phyloP scores from a whole-genome alignment of 2,329 filamentous ascomycete genomes.

The Trichoderma lentiforme region DNA sequence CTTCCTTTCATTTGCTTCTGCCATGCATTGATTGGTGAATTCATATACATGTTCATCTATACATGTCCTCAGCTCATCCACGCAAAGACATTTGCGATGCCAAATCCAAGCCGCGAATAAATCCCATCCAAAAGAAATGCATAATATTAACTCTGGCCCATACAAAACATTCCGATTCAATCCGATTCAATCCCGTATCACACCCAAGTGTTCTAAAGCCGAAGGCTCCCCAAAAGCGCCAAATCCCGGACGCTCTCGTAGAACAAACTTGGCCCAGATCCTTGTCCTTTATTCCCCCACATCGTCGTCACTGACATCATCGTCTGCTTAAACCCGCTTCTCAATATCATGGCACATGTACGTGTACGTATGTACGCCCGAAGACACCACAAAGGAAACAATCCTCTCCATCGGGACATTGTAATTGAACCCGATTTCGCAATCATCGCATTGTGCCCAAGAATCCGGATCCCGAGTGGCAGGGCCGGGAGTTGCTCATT shows the following conservation, averaged over 20 bases:
- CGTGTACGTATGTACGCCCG: not conserved
- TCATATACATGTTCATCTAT: not conserved
- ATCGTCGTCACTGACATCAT: constrained; percentile 1
- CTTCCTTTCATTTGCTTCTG: not conserved
- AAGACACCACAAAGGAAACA: not conserved
- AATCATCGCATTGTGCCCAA: constrained; percentile 17
- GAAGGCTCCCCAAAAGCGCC: not conserved
- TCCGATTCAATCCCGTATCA: not conserved
- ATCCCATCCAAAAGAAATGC: not conserved
- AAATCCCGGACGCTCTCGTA: not conserved
- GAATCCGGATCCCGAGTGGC: constrained; percentile 11
- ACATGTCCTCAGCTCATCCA: not conserved
- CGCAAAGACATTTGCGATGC: not conserved
- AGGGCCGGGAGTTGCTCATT: constrained; percentile 3
- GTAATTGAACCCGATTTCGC: not conserved
- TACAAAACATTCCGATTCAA: not conserved
- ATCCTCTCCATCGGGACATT: not conserved
- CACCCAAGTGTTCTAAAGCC: not conserved
- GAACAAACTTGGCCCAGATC: not conserved
- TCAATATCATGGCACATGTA: not conserved
- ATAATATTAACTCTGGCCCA: not conserved
- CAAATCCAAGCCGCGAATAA: not conserved
- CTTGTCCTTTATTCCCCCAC: not conserved
- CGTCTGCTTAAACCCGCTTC: not conserved
- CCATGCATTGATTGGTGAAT: not conserved